Conservation (phyloP, 148 eudicot species). For the Vaccinium vitisidaea region DNA sequence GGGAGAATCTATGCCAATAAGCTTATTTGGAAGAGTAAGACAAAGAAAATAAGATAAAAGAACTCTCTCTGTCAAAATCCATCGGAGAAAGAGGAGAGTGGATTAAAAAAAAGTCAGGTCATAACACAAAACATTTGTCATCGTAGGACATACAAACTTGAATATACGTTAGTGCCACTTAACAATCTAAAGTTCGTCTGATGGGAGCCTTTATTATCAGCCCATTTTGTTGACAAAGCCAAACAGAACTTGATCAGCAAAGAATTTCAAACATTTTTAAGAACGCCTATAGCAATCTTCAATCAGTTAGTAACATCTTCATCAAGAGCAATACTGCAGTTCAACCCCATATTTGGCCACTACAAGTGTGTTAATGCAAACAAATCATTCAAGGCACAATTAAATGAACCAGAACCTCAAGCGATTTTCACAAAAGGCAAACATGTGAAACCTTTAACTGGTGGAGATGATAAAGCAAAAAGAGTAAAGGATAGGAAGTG, state of each 20-base stretch:
- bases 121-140: background rate
- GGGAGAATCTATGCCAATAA: background rate
- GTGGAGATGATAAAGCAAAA: background rate
- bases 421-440: slow-evolving; percentile 5
- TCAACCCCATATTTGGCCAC: background rate
- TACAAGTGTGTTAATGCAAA: background rate
- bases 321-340: background rate
- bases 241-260: background rate
- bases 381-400: slow-evolving; percentile 1
- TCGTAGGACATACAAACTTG: background rate
- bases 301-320: background rate
- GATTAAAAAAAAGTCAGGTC: background rate
- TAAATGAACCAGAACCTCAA: slow-evolving; percentile 8
- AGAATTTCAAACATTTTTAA: background rate
- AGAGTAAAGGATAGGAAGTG: background rate
- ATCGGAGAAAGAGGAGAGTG: background rate
- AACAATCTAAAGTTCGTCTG: background rate
- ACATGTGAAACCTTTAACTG: background rate
- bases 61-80: background rate
- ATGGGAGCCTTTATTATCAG: background rate
- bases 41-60: background rate
- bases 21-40: background rate
- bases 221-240: slow-evolving; percentile 5
- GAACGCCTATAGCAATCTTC: background rate
- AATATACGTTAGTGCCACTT: background rate